A percentile compares a stretch with the other conserved stretches of the same genome.
Evolutionary conservation across 2,329 filamentous ascomycete species (phyloP).

Genomic region (Colletotrichum noveboracense): DNA sequence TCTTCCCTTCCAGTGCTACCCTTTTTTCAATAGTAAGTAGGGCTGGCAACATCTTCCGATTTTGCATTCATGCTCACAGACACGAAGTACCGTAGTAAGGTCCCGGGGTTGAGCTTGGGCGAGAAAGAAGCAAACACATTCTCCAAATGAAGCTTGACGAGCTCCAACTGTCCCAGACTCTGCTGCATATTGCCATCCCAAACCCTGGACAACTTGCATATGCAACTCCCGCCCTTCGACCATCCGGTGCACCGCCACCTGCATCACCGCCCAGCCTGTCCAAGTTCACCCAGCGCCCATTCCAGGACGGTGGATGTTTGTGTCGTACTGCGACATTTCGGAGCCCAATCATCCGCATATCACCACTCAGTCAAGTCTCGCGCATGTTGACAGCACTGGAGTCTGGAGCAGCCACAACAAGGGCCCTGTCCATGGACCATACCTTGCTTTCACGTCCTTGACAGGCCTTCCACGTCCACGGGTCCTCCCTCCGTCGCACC

Average conservation of each 20-base stretch:
- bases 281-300: background rate
- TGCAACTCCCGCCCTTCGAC: background rate
- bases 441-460: background rate
- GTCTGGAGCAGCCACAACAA: background rate
- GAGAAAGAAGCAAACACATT: background rate
- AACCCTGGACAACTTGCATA: background rate
- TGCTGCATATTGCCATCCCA: background rate
- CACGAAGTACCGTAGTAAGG: background rate
- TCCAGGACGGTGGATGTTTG: background rate
- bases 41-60: background rate
- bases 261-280: constrained; percentile 14
- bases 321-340: background rate
- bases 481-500: background rate
- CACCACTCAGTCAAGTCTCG: background rate
- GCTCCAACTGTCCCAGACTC: background rate
- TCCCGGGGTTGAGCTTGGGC: background rate
- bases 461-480: background rate
- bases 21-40: background rate
- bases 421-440: background rate
- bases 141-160: background rate
- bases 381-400: background rate
- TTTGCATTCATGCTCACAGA: background rate
- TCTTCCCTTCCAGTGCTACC: background rate
- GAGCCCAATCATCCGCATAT: background rate
- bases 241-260: constrained; percentile 18